A percentile compares a stretch with the other conserved stretches of the same genome.
These are phyloP conservation scores for Acarospora socialis DNA, from an alignment of 2,329 filamentous ascomycete species.

Conservation along the genomic window DNA sequence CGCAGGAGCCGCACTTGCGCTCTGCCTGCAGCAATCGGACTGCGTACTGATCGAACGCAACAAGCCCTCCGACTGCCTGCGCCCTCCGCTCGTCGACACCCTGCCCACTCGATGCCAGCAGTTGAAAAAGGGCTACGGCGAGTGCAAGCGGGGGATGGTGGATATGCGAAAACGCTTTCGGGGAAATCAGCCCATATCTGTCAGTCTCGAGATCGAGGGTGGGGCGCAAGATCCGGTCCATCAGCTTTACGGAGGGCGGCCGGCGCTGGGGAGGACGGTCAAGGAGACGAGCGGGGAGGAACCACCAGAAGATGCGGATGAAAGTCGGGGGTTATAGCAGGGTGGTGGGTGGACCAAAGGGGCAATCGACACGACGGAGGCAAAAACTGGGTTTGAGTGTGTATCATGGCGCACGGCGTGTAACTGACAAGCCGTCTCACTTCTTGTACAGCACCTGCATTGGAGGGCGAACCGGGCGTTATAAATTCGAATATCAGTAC, in stretches of 20 bases:
- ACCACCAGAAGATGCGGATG: slow-evolving; percentile 33
- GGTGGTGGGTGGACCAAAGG: too few relatives aligned
- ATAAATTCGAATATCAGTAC: too few relatives aligned
- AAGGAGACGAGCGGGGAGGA: slow-evolving; percentile 56
- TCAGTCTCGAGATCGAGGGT: slow-evolving; percentile 48
- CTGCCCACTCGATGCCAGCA: slow-evolving; percentile 84
- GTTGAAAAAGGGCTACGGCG: slow-evolving; percentile 79
- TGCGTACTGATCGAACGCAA: slow-evolving; percentile 90
- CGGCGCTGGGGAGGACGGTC: slow-evolving; percentile 51
- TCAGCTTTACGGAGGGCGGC: slow-evolving; percentile 67
- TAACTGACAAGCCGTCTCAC: too few relatives aligned
- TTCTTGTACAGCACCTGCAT: too few relatives aligned
- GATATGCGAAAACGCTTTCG: slow-evolving; percentile 98
- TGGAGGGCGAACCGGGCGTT: too few relatives aligned
- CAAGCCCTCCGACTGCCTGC: slow-evolving; percentile 74
- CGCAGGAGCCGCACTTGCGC: slow-evolving; percentile 81
- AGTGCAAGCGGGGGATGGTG: slow-evolving; percentile 91
- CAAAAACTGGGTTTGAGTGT: too few relatives aligned
- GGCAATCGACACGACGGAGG: too few relatives aligned
- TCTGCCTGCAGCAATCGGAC: slow-evolving; percentile 91
- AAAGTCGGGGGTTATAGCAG: too few relatives aligned
- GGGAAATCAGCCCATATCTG: slow-evolving; percentile 73
- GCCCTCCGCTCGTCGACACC: slow-evolving; percentile 62
- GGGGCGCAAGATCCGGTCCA: slow-evolving; percentile 29
- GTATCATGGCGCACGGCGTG: too few relatives aligned